These are phyloP conservation scores for Zymoseptoria passerinii DNA, from an alignment of 2,329 filamentous ascomycete genomes.

Conservation along the genomic window DNA sequence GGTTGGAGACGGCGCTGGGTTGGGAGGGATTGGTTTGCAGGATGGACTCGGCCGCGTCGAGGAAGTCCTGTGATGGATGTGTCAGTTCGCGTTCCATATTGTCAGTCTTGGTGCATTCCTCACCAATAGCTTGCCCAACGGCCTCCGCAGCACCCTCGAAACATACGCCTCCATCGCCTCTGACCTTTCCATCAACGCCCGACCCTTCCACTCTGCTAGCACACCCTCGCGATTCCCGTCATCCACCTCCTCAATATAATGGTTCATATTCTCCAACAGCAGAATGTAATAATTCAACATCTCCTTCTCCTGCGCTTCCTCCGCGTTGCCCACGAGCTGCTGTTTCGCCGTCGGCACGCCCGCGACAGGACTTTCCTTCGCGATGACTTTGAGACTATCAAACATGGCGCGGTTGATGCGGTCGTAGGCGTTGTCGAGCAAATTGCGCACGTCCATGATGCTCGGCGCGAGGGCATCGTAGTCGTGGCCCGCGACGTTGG, in stretches of 20 bases:
- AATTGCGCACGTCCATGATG: constrained; percentile 57
- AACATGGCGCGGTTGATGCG: constrained; percentile 93
- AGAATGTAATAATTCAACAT: constrained; percentile 95
- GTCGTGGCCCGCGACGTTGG: constrained; percentile 32
- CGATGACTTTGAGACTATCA: constrained; percentile 91
- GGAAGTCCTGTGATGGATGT: constrained; percentile 53
- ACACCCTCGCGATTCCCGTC: constrained; percentile 56
- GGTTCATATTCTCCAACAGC: constrained; percentile 97
- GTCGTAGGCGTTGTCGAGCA: constrained; percentile 79
- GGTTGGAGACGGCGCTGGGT: constrained; percentile 57
- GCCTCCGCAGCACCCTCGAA: constrained; percentile 76
- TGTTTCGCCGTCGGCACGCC: constrained; percentile 44
- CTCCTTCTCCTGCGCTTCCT: constrained; percentile 86
- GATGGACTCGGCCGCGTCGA: constrained; percentile 76
- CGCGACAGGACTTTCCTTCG: constrained; percentile 54
- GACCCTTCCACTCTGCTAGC: constrained; percentile 72
- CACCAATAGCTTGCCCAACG: constrained; percentile 73
- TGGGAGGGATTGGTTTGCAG: constrained; percentile 45
- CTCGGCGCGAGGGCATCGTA: constrained; percentile 44
- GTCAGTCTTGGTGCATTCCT: constrained; percentile 17
- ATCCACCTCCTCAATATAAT: constrained; percentile 88
- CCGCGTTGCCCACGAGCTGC: constrained; percentile 29
- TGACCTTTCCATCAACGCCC: constrained; percentile 66
- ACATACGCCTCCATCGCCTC: constrained; percentile 87
- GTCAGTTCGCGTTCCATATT: constrained; percentile 4